Percentiles rank a stretch among this genome's conserved stretches.
Conservation (phyloP, 208 protist species). For the Trypanosoma cruzi region DNA sequence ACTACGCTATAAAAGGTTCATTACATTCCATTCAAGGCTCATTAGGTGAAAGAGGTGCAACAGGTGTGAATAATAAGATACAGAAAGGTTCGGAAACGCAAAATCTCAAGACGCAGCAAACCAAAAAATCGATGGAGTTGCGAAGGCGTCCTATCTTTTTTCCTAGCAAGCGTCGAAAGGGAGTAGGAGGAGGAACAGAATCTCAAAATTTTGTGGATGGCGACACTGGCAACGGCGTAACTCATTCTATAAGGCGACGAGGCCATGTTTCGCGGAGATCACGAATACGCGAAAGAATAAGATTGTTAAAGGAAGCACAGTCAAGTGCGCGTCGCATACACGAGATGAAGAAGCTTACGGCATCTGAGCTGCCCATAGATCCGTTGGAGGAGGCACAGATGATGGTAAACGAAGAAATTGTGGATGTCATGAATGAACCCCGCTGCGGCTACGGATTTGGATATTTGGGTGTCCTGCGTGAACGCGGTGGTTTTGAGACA, state of each 20-base stretch:
- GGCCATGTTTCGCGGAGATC: constrained; percentile 27
- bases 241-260: constrained; percentile 30
- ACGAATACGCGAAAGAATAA: constrained; percentile 43
- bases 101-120: not conserved
- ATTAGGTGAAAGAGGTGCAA: not conserved
- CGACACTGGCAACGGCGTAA: constrained; percentile 18
- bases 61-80: constrained; percentile 10
- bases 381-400: constrained; percentile 28
- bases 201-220: constrained; percentile 12
- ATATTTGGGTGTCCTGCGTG: constrained; percentile 74
- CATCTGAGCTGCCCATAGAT: constrained; percentile 61
- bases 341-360: constrained; percentile 37
- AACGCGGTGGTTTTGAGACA: constrained; percentile 74
- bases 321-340: constrained; percentile 36
- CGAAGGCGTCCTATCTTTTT: constrained; percentile 4
- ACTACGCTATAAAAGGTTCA: not conserved
- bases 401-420: constrained; percentile 22
- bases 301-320: constrained; percentile 40
- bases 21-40: not conserved
- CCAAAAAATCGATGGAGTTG: constrained; percentile 17
- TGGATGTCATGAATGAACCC: constrained; percentile 37
- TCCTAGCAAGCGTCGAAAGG: constrained; percentile 14
- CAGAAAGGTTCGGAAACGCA: not conserved
- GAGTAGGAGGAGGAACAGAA: constrained; percentile 4
- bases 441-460: constrained; percentile 82